These are phyloP conservation scores for Sugiyamaella qingdaonensis DNA, from an alignment of 805 yeast genomes.

Conservation along the genomic window DNA sequence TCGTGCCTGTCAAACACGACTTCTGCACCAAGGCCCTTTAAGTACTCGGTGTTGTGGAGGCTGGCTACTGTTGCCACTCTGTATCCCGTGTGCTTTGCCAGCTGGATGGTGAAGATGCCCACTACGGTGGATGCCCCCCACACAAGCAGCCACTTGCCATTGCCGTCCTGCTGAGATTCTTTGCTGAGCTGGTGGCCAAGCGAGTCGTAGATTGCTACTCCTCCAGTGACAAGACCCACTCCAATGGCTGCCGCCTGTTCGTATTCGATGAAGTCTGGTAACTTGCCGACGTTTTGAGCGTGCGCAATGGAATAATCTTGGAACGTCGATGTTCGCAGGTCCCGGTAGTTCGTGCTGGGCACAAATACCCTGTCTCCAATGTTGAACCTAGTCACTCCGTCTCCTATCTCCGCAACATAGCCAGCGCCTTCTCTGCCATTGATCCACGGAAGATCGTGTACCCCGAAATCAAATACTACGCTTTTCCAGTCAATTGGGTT, in stretches of 20 bases:
- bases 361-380: conserved; percentile 57
- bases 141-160: conserved; percentile 22
- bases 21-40: conserved; percentile 49
- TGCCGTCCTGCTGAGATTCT: conserved; percentile 23
- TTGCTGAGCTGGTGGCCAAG: conserved; percentile 26
- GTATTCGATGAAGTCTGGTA: conserved; percentile 39
- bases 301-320: conserved; percentile 47
- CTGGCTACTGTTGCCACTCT: conserved; percentile 51
- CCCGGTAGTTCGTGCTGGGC: conserved; percentile 47
- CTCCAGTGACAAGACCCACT: conserved; percentile 51
- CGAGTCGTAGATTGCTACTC: conserved; percentile 35
- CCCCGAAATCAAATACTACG: conserved; percentile 38
- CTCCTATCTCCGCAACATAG: conserved; percentile 48
- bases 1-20: conserved; percentile 40
- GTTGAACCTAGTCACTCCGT: conserved; percentile 37
- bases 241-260: conserved; percentile 65
- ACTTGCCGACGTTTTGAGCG: conserved; percentile 34
- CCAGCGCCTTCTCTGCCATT: conserved; percentile 63
- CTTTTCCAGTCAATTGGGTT: conserved; percentile 77
- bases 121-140: conserved; percentile 56
- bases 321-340: conserved; percentile 51
- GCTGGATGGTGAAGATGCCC: conserved; percentile 55
- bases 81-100: conserved; percentile 50
- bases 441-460: conserved; percentile 40
- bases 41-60: conserved; percentile 38